Evolutionary conservation across 495 filamentous ascomycete genomes (phyloP).

Genomic region (Durotheca rogersii): DNA sequence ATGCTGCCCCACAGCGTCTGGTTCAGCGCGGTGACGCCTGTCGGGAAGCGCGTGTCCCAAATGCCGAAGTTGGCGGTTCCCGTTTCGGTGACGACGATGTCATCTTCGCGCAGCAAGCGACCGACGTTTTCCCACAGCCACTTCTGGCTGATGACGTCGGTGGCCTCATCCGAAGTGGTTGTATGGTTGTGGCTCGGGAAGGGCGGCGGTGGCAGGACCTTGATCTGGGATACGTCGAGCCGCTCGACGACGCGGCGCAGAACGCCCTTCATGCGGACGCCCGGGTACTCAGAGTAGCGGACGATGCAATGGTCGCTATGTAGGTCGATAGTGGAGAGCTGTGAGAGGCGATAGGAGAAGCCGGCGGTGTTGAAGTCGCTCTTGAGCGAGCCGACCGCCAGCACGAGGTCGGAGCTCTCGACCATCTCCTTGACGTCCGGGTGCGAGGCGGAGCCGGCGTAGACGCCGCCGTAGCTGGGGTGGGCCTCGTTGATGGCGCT

Average conservation of each 20-base stretch:
- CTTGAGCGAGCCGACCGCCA: conserved; percentile 77
- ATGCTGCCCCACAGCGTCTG: conserved; percentile 92
- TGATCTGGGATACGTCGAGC: conserved; percentile 59
- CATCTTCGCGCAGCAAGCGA: conserved; percentile 70
- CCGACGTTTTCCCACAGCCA: conserved; percentile 86
- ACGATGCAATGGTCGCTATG: conserved; percentile 76
- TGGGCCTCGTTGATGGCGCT: conserved; percentile 78
- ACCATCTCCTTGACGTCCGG: conserved; percentile 69
- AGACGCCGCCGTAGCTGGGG: conserved; percentile 79
- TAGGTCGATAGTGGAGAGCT: conserved; percentile 84
- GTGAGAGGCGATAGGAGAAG: conserved; percentile 81
- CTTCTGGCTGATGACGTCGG: conserved; percentile 65
- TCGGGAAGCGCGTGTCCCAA: conserved; percentile 81
- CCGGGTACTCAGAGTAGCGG: conserved; percentile 79
- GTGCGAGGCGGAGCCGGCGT: conserved; percentile 77
- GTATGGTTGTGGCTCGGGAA: conserved; percentile 55
- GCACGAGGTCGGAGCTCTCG: conserved; percentile 77
- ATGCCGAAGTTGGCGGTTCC: conserved; percentile 90
- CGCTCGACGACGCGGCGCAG: conserved; percentile 68
- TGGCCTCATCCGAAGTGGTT: conserved; percentile 29
- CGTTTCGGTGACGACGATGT: conserved; percentile 85
- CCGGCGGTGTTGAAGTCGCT: conserved; percentile 92
- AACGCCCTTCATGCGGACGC: conserved; percentile 84
- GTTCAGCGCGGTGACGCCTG: conserved; percentile 70
- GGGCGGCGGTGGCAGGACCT: conserved; percentile 42